Evolutionary conservation across 345 rosid species (phyloP), one percentile per base, ranked within the genome.

Genomic region (Sisymbrium irio): DNA sequence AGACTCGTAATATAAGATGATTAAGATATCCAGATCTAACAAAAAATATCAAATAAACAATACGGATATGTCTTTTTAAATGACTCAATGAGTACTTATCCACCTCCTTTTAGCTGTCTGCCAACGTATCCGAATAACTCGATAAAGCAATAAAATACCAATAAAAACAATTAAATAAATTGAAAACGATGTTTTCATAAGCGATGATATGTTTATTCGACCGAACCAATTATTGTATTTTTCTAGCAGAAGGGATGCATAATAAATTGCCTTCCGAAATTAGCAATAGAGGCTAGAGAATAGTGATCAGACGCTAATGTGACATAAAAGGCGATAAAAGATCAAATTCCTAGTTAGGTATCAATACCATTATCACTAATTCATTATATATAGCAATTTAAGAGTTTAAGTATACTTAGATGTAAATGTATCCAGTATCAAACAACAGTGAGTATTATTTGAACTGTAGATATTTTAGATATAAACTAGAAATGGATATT

Each of bases 91-190:
- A 77, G 67, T 71, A 71, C 67, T 58, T 57, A 65, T 77, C 77
- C 76, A 77, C 68, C 68, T 47, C 68, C 69, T 77, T 77, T 71
- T 65, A 71, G 80, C 80, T 77, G 80, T 65, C 77, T 65, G 80
- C 77, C 77, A 77, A 71, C 80, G 72, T 65, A 47, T 77, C 53
- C 58, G 68, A 71, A 71, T 77, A 77, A 71, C 11, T 65, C 33
- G 17, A 77, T 3, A 40, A 49, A 58, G 17, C 40, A 42, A 76
- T 50, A 60, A 67, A 70, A 22, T 35, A 69, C 22, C 10, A 46
- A n/a, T 39, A 30, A 27, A 30, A 7, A 32, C 9, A 54, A 35
- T 54, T 41, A 76, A 54, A 70, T 65, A 49, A 64, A 30, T 5
- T 65, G 72, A 64, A 71, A 77, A 70, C 59, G 39, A 65, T 64